Conservation (phyloP, 148 eudicot genomes). For the Chenopodium formosanum region DNA sequence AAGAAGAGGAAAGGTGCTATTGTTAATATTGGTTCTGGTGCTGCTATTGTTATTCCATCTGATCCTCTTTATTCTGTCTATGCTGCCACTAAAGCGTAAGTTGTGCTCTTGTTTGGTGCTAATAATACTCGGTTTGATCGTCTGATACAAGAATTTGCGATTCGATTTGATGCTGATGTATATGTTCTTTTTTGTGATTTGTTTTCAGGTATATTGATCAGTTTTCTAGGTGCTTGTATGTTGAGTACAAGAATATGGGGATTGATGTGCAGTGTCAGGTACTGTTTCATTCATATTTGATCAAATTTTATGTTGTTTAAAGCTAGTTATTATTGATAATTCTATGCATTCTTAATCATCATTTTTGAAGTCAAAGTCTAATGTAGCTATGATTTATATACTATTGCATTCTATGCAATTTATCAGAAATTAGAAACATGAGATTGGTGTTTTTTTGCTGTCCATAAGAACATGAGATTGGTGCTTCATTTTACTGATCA, state of each 20-base stretch:
- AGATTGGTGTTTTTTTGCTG: slow-evolving; percentile 10
- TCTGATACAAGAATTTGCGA: neutral
- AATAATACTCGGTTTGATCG: neutral
- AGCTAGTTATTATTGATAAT: neutral
- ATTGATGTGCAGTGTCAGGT: slow-evolving; percentile 85
- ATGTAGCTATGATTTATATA: neutral
- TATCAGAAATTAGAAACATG: neutral
- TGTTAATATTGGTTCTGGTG: slow-evolving; percentile 69
- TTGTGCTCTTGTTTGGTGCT: too few species aligned
- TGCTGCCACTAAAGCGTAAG: slow-evolving; percentile 68
- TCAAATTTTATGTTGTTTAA: neutral
- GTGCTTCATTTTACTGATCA: slow-evolving; percentile 5
- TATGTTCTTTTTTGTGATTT: slow-evolving; percentile 15
- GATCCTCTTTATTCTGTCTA: slow-evolving; percentile 55
- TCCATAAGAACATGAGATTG: neutral
- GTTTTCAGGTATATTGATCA: slow-evolving; percentile 50
- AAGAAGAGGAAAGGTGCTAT: slow-evolving; percentile 50
- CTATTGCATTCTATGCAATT: slow-evolving; percentile 4
- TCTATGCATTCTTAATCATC: neutral
- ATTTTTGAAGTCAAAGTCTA: neutral
- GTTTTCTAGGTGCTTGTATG: slow-evolving; percentile 51
- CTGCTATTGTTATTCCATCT: slow-evolving; percentile 46
- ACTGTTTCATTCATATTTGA: neutral
- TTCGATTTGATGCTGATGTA: neutral
- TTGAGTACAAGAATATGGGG: slow-evolving; percentile 70